Evolutionary conservation across 257 asterid genomes (phyloP), one percentile per base, ranked within the genome.

Genomic region (Nicotiana benthamiana): DNA sequence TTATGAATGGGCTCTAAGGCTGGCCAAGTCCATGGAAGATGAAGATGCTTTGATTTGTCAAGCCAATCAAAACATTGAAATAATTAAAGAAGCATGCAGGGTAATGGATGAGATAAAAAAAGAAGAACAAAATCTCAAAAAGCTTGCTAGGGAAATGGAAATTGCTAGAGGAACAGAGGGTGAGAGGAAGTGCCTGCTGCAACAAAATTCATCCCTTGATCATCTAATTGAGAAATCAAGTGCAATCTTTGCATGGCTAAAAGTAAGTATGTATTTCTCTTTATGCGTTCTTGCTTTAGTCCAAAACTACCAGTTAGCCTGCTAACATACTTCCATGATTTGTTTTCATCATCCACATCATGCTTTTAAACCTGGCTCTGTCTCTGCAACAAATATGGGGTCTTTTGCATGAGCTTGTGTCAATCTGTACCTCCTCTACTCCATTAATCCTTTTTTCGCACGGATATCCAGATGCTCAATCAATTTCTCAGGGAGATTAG

Each of bases 21-120:
- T 91, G 85, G 98, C 97, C 51, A 93, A 89, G 83, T 88, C 92
- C 81, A 81, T 96, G 97, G 97, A 91, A 87, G 98, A 96, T 83
- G 99, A 94, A 91, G 85, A 87, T 83, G 90, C 80, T n/a, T 83
- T 96, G 77, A 89, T 84, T 17, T 82, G 83, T 65, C 93, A 94
- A 84, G 91, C 93, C 72, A 78, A 83, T 75, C 88, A 87, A 75
- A 96, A 96, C 75, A 92, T 91, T 82, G 62, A 66, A 81, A 94
- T 86, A 70, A 95, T 91, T 72, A 87, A 68, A 83, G 90, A 86
- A 85, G 97, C 99, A 34, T 74, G 68, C 79, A 62, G 83, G 84
- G 97, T 94, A 81, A 85, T 90, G 92, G 82, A 68, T 75, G 97
- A 89, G 81, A 63, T 96, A 34, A 89, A 87, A 84, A 86, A 83